Evolutionary conservation across 345 rosid species (phyloP), one percentile per base, ranked within the genome.

Genomic region (Melaleuca alternifolia): DNA sequence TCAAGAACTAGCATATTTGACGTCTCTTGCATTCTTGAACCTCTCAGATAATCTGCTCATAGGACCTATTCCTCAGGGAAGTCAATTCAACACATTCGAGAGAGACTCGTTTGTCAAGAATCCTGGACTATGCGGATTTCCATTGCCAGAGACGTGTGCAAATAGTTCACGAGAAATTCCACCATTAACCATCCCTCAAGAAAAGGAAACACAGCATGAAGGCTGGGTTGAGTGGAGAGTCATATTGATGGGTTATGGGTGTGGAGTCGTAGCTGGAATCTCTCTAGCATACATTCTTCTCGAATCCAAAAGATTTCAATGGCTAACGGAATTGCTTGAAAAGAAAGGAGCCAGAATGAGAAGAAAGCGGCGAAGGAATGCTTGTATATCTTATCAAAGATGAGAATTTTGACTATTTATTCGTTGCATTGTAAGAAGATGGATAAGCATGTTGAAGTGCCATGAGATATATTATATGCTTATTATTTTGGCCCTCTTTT

Each of bases 271-370:
- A 26, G 8, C 87, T 26, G 89, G 91, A 11, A 6, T 81, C 9
- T 4, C 51, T 13, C 8, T 81, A 16, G 88, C 84, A 16, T 84
- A 62, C 61, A 37, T 79, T 2, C 16, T 84, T 41, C 37, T 86
- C 50, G 51, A 86, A n/a, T n/a, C n/a, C 0, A 33, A 13, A 33
- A 20, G 71, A 59, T 30, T 52, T 12, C n/a, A 61, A 26, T 23
- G 86, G 84, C 26, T 10, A 89, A 90, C 3, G 87, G 6, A 53
- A 89, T 87, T 52, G 88, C 91, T 90, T 8, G 96, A 93, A 52
- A 93, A 51, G 76, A 94, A 85, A n/a, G 93, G 91, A 83, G 95
- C 92, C 28, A 93, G 87, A 65, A 94, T 82, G 65, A 94, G 90
- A 87, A 94, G 93, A 54, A 86, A 93, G 37, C 92, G 86, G 11